Evolutionary conservation across 441 rosid species (phyloP).

Genomic region (Populus hybrid): DNA sequence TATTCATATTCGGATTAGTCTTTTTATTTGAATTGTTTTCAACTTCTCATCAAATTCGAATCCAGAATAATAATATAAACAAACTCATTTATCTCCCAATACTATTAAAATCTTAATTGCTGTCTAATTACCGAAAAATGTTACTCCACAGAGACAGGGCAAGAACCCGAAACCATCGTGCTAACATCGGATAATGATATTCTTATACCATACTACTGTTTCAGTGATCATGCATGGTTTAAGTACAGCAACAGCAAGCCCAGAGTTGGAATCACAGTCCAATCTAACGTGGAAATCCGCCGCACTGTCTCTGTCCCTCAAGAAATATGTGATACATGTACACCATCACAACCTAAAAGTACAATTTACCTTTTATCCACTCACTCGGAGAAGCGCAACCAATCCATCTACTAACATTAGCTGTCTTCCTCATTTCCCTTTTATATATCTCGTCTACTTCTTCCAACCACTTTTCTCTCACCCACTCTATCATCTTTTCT

Average conservation of each 20-base stretch:
- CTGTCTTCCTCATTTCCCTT: constrained; percentile 31
- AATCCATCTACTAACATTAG: constrained; percentile 9
- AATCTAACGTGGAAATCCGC: too few relatives aligned
- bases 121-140: too few relatives aligned
- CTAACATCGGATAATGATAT: too few relatives aligned
- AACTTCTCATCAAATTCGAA: not conserved
- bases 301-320: not conserved
- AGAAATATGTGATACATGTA: not conserved
- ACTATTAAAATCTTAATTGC: too few relatives aligned
- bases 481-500: not conserved
- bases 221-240: not conserved
- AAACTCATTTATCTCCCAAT: too few relatives aligned
- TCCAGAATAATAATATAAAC: too few relatives aligned
- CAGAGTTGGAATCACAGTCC: not conserved
- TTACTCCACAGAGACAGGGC: too few relatives aligned
- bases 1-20: not conserved
- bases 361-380: not conserved
- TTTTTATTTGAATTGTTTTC: not conserved
- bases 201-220: not conserved
- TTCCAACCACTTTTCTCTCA: not conserved
- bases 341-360: not conserved
- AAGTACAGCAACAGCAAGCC: too few relatives aligned
- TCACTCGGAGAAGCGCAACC: constrained; percentile 3
- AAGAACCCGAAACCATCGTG: too few relatives aligned
- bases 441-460: not conserved